Conservation (phyloP, 2,329 filamentous ascomycete species). For the Trichoderma gracile region DNA sequence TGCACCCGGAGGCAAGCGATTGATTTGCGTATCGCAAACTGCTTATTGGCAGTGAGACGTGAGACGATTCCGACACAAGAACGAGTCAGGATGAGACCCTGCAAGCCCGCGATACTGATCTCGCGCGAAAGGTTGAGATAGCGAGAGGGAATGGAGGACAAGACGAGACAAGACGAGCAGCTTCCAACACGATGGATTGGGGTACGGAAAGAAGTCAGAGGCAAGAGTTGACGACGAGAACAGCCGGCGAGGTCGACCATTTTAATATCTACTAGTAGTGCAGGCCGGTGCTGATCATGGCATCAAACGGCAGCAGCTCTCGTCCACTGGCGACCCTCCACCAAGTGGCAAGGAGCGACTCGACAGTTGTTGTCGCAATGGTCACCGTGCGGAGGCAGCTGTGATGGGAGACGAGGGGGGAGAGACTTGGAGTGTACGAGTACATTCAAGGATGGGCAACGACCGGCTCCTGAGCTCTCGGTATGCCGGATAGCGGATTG, state of each 20-base stretch:
- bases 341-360: constrained; percentile 21
- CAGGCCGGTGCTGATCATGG: constrained; percentile 15
- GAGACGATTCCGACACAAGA: constrained; percentile 9
- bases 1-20: not conserved
- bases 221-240: not conserved
- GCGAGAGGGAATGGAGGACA: not conserved
- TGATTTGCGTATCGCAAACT: constrained; percentile 6
- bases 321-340: constrained; percentile 40
- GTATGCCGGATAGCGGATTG: constrained; percentile 23
- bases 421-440: too few species aligned
- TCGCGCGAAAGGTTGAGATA: not conserved
- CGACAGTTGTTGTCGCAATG: not conserved
- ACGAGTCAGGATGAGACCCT: constrained; percentile 22
- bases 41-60: constrained; percentile 4
- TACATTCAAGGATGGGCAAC: not conserved
- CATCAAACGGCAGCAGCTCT: constrained; percentile 26
- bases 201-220: constrained; percentile 2
- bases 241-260: constrained; percentile 13
- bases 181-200: not conserved
- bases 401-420: too few species aligned
- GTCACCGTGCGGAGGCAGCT: constrained; percentile 19
- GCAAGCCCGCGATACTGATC: constrained; percentile 1
- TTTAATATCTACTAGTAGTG: constrained; percentile 13
- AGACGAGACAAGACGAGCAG: too few species aligned
- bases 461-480: constrained; percentile 15